Conservation (phyloP, 345 rosid genomes). For the Raphanus raphanistrum region DNA sequence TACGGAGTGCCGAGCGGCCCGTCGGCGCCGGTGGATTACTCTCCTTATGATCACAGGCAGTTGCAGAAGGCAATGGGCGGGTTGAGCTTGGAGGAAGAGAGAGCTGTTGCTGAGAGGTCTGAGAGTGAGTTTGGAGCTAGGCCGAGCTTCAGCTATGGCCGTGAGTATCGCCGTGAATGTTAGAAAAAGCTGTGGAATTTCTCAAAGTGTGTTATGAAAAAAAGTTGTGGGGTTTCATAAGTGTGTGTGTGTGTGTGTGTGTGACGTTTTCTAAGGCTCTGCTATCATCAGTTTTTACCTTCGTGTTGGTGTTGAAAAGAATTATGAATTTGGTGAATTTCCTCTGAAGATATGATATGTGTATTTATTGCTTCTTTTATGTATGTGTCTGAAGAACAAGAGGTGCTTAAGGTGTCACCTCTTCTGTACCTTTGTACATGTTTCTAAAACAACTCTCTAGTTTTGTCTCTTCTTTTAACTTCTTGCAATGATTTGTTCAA, state of each 20-base stretch:
- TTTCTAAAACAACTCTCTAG: conserved; percentile 8
- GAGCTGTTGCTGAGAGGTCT: conserved; percentile 36
- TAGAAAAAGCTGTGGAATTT: conserved; percentile 12
- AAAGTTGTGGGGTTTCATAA: conserved; percentile 21
- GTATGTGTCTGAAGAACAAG: conserved; percentile 26
- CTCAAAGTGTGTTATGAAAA: not conserved
- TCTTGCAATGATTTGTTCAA: conserved; percentile 5
- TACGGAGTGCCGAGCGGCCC: conserved; percentile 48
- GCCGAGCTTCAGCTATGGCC: conserved; percentile 39
- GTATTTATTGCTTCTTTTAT: not conserved
- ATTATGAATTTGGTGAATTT: conserved; percentile 3
- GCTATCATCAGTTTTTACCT: conserved; percentile 11
- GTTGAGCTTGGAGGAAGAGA: conserved; percentile 51
- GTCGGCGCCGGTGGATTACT: conserved; percentile 59
- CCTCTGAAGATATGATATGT: not conserved
- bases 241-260: not conserved
- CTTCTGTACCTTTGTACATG: conserved; percentile 22
- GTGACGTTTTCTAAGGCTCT: conserved; percentile 9
- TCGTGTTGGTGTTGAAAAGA: conserved; percentile 12
- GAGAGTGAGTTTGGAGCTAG: conserved; percentile 42
- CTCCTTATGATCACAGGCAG: conserved; percentile 48
- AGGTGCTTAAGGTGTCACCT: not conserved
- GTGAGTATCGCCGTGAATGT: conserved; percentile 48
- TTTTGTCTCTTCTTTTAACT: conserved; percentile 1
- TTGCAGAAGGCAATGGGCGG: conserved; percentile 42